phyloP scores from a whole-genome alignment of 352 stramenopile genomes.

The Phytophthora brassicae region DNA sequence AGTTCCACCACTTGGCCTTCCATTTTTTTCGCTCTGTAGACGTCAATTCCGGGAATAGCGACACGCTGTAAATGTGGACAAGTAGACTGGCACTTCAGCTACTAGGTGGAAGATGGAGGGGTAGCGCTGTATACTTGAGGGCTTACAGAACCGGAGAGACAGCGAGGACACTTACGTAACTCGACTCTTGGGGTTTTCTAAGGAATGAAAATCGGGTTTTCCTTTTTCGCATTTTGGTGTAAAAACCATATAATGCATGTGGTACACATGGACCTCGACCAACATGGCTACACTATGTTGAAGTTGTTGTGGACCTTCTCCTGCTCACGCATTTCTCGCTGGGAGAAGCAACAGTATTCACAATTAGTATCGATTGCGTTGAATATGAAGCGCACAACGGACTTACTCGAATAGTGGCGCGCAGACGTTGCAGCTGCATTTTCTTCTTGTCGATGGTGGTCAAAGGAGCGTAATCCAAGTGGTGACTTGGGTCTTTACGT shows the following conservation, averaged over 20 bases:
- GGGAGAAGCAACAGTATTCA: not conserved
- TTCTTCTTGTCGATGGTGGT: slow-evolving; percentile 53
- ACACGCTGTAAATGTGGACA: not conserved
- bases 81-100: not conserved
- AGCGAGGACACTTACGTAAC: slow-evolving; percentile 3
- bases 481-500: slow-evolving; percentile 12
- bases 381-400: not conserved
- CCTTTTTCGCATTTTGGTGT: not conserved
- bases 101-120: not conserved
- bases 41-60: slow-evolving; percentile 6
- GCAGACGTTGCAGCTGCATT: slow-evolving; percentile 46
- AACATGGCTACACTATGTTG: not conserved
- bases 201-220: slow-evolving; percentile 12
- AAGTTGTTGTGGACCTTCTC: slow-evolving; percentile 7
- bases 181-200: slow-evolving; percentile 27
- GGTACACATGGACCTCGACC: not conserved
- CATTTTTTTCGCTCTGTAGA: slow-evolving; percentile 36
- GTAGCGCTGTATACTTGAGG: not conserved
- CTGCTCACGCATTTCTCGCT: slow-evolving; percentile 32
- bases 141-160: not conserved
- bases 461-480: slow-evolving; percentile 1
- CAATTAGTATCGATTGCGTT: not conserved
- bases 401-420: slow-evolving; percentile 41
- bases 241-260: not conserved
- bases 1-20: slow-evolving; percentile 87